Evolutionary conservation across 2,329 filamentous ascomycete species (phyloP).

Genomic region (Alternaria brassicicola): DNA sequence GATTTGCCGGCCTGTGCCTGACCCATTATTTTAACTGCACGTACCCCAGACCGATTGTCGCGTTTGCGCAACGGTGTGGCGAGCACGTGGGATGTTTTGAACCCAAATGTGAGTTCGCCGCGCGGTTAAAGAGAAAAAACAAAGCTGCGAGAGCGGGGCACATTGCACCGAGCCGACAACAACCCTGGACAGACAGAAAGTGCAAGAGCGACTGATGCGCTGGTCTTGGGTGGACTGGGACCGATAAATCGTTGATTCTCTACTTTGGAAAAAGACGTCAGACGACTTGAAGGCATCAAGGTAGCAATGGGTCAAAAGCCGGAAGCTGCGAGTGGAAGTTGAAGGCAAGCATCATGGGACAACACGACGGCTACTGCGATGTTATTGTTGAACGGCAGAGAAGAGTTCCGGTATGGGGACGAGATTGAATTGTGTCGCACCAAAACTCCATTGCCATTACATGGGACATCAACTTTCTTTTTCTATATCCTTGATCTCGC

Average conservation of each 20-base stretch:
- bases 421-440: too few relatives aligned
- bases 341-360: not conserved
- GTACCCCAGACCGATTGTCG: not conserved
- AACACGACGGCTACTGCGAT: not conserved
- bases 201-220: not conserved
- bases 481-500: too few relatives aligned
- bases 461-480: not conserved
- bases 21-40: not conserved
- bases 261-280: not conserved
- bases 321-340: not conserved
- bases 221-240: not conserved
- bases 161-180: not conserved
- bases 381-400: not conserved
- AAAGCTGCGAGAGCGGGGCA: not conserved
- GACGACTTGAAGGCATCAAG: not conserved
- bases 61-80: not conserved
- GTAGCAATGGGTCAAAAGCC: not conserved
- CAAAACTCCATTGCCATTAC: not conserved
- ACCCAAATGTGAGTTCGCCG: constrained; percentile 8
- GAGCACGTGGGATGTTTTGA: constrained; percentile 2
- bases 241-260: not conserved
- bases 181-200: not conserved
- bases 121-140: too few relatives aligned
- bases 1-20: not conserved
- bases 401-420: not conserved